phyloP scores from a whole-genome alignment of 495 filamentous ascomycete species.

The Penicillium angulare region DNA sequence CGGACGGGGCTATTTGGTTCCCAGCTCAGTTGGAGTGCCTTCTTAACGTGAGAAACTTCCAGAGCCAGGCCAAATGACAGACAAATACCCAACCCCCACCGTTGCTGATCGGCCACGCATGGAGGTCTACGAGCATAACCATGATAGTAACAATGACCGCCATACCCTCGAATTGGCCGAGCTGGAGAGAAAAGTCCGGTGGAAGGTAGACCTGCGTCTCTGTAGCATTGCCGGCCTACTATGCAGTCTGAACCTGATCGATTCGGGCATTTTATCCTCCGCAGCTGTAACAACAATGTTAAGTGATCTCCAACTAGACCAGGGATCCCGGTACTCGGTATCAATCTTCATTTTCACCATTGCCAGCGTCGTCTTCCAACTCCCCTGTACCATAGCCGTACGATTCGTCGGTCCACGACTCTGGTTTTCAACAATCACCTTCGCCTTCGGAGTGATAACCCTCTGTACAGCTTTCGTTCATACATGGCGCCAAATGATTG shows the following conservation, averaged over 20 bases:
- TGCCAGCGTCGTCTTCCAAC: constrained; percentile 69
- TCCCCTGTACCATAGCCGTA: constrained; percentile 70
- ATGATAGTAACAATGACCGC: not conserved
- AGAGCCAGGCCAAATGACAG: no score
- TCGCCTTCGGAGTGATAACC: constrained; percentile 69
- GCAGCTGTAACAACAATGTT: constrained; percentile 76
- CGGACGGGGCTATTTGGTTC: no score
- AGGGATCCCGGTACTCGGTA: constrained; percentile 65
- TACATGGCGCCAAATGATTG: constrained; percentile 74
- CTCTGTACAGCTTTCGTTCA: constrained; percentile 61
- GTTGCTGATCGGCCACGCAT: not conserved
- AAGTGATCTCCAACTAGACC: constrained; percentile 56
- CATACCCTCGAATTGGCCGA: constrained; percentile 14
- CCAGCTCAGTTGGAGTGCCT: no score
- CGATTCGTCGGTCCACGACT: constrained; percentile 64
- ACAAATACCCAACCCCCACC: not conserved
- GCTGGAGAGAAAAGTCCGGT: constrained; percentile 47
- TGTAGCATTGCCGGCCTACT: constrained; percentile 74
- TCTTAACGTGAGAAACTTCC: no score
- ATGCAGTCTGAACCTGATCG: constrained; percentile 69
- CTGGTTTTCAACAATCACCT: constrained; percentile 67
- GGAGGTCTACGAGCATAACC: not conserved
- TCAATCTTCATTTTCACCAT: constrained; percentile 81
- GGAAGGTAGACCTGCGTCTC: constrained; percentile 69
- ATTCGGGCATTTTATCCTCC: constrained; percentile 73